phyloP scores from a whole-genome alignment of 768 basidiomycete species.

The Panaeolus cyanescens region DNA sequence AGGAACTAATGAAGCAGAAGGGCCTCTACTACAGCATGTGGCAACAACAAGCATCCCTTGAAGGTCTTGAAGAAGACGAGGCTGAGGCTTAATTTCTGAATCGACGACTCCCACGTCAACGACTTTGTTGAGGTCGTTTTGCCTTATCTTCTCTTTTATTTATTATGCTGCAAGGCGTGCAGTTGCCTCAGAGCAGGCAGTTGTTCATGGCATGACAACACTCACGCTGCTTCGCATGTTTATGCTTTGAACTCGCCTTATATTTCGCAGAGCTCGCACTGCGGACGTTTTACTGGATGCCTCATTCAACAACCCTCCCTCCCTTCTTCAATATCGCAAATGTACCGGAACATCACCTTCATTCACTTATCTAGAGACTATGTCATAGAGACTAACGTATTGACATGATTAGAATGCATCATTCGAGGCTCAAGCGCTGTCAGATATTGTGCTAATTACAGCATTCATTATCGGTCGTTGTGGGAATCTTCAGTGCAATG shows the following conservation, averaged over 20 bases:
- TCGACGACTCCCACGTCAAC: too few relatives aligned
- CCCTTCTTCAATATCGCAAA: too few relatives aligned
- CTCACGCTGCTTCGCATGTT: background rate
- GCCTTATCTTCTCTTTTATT: background rate
- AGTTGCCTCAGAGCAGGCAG: background rate
- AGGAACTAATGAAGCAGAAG: constrained; percentile 70
- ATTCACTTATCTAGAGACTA: background rate
- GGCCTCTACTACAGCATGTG: constrained; percentile 85
- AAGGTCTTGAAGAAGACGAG: constrained; percentile 23
- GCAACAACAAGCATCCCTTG: constrained; percentile 65
- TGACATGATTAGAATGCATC: background rate
- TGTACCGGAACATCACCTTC: background rate
- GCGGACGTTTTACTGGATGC: background rate
- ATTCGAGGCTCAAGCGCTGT: background rate
- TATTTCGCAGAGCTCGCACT: background rate
- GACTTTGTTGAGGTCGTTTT: background rate
- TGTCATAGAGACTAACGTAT: background rate
- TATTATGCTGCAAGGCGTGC: background rate
- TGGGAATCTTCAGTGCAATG: background rate
- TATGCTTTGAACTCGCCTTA: background rate
- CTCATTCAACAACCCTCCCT: background rate
- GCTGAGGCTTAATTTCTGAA: background rate
- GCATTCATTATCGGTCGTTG: background rate
- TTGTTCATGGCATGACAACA: background rate
- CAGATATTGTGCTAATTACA: background rate